Percentiles rank a stretch among this genome's conserved stretches.
These are phyloP conservation scores for Aspergillus arachidicola DNA, from an alignment of 2,329 filamentous ascomycete genomes.

Conservation along the genomic window DNA sequence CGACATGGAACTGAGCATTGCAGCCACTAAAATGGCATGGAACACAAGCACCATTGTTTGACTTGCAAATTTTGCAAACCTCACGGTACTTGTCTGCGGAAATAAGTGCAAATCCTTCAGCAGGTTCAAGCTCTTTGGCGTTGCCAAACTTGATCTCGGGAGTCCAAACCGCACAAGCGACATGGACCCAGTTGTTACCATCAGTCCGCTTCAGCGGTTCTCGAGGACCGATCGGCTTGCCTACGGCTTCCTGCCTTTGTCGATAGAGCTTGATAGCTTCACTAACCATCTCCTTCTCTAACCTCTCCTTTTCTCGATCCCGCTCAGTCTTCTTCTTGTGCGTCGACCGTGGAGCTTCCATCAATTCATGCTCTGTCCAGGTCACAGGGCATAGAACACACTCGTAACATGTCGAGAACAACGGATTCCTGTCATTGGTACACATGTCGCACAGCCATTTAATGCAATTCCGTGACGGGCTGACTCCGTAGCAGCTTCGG, in stretches of 20 bases:
- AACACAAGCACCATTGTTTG: conserved; percentile 74
- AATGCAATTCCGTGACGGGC: conserved; percentile 64
- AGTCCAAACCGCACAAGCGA: conserved; percentile 88
- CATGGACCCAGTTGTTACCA: conserved; percentile 98
- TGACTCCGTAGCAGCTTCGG: conserved; percentile 87
- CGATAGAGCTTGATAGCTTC: conserved; percentile 81
- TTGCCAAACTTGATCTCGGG: conserved; percentile 92
- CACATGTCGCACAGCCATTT: conserved; percentile 99
- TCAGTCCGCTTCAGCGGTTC: conserved; percentile 92
- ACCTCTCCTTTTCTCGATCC: conserved; percentile 82
- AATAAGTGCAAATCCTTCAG: conserved; percentile 87
- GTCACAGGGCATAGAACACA: conserved; percentile 90
- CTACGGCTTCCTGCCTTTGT: conserved; percentile 79
- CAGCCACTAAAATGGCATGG: conserved; percentile 66
- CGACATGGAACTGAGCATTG: conserved; percentile 72
- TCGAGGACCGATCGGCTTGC: conserved; percentile 79
- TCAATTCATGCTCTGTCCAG: conserved; percentile 77
- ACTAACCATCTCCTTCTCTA: conserved; percentile 80
- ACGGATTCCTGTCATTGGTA: conserved; percentile 86
- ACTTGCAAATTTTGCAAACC: conserved; percentile 81
- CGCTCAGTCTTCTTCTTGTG: conserved; percentile 91
- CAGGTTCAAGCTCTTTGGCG: conserved; percentile 77
- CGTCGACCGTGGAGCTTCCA: conserved; percentile 76
- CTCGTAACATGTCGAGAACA: conserved; percentile 91
- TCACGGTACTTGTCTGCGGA: conserved; percentile 72